Base-by-base conservation (phyloP, 768 basidiomycete species). In the Rhodotorula taiwanensis region DNA sequence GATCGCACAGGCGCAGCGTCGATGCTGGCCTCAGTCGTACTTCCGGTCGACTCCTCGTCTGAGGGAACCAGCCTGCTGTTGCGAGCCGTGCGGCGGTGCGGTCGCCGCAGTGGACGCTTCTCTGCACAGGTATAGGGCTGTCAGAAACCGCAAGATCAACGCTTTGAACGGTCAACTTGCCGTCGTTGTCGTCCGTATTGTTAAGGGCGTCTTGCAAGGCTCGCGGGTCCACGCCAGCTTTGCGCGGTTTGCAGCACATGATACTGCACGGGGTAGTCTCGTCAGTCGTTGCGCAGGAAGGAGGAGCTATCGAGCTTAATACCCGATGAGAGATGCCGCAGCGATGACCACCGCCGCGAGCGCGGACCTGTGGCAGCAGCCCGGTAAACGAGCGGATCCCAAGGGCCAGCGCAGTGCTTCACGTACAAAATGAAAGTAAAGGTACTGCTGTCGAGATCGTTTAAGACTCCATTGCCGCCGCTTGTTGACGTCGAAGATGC, bases 161-260 rank as follows among this genome's bases (percentile, higher is more conserved):
- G n/a, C n/a, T n/a, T n/a, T n/a, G n/a, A n/a, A n/a, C n/a, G n/a
- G n/a, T n/a, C n/a, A n/a, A n/a, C n/a, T n/a, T n/a, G n/a, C n/a
- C n/a, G n/a, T n/a, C n/a, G n/a, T n/a, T n/a, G n/a, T n/a, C n/a
- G n/a, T n/a, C n/a, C n/a, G n/a, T n/a, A n/a, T n/a, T n/a, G n/a
- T n/a, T n/a, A n/a, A n/a, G n/a, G n/a, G 23, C 34, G 4, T 27
- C 31, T 5, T 11, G 15, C 11, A 34, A 27, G 34, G 18, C n/a
- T 1, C 25, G 27, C 16, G 7, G 27, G 5, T 27, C 6, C 18
- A 8, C 45, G 55, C 52, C 4, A 60, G 54, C 23, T 59, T 41
- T 36, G 4, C 58, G 49, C 41, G 18, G 80, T 72, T 66, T 81
- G 82, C 27, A 78, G 74, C 45, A 82, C 81, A 50, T 50, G 6